A percentile compares a stretch with the other conserved stretches of the same genome.
These are phyloP conservation scores for Picocystis salinarum DNA, from an alignment of 139 green algal species.

Conservation along the genomic window DNA sequence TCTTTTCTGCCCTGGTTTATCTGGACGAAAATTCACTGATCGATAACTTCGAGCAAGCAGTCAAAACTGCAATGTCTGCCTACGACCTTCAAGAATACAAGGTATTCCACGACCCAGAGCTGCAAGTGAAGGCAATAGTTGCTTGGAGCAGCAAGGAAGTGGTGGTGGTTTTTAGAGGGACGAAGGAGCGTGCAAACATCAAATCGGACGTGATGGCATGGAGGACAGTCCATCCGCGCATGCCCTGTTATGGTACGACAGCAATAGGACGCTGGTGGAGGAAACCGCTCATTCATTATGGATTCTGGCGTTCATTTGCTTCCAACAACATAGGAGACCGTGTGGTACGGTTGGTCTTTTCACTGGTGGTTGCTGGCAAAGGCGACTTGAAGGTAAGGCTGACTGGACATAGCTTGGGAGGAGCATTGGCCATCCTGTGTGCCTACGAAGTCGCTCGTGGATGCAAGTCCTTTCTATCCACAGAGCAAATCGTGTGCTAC, in stretches of 20 bases:
- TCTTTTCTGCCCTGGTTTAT: constrained; percentile 28
- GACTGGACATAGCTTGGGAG: constrained; percentile 27
- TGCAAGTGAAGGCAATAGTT: too few species aligned
- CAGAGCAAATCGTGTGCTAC: background rate
- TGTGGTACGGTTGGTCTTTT: constrained; percentile 1
- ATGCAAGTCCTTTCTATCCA: too few species aligned
- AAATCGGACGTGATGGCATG: constrained; percentile 22
- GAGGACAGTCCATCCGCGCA: too few species aligned
- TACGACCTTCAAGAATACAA: background rate
- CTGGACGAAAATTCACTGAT: constrained; percentile 10
- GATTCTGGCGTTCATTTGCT: constrained; percentile 4
- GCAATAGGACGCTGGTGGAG: background rate
- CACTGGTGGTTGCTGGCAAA: constrained; percentile 1
- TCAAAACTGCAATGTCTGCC: constrained; percentile 5
- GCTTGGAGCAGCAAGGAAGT: constrained; percentile 15
- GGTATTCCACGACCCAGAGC: constrained; percentile 7
- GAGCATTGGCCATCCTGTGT: constrained; percentile 16
- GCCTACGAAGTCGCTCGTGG: constrained; percentile 1
- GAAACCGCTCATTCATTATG: background rate
- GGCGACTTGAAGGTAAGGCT: background rate
- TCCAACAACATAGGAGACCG: constrained; percentile 7
- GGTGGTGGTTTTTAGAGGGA: constrained; percentile 24
- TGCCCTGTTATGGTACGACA: too few species aligned
- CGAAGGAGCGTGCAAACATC: constrained; percentile 16
- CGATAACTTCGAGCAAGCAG: constrained; percentile 16